These are phyloP conservation scores for Schizosaccharomyces octosporus DNA, from an alignment of 805 yeast species.

Conservation along the genomic window DNA sequence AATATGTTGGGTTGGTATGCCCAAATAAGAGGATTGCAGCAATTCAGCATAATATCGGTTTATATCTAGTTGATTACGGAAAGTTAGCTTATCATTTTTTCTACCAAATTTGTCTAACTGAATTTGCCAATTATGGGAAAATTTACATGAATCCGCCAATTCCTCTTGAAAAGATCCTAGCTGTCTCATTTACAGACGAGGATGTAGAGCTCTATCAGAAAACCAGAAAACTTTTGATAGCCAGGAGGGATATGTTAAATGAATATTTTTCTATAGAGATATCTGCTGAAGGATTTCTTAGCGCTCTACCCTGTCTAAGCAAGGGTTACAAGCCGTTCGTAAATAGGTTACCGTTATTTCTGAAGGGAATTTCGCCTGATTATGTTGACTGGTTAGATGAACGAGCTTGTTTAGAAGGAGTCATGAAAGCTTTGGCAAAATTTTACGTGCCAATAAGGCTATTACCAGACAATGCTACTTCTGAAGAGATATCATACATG, in stretches of 20 bases:
- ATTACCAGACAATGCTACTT: slow-evolving; percentile 8
- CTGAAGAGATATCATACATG: slow-evolving; percentile 10
- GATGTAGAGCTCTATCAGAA: slow-evolving; percentile 6
- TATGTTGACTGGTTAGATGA: slow-evolving; percentile 37
- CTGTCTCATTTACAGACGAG: not conserved
- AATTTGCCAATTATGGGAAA: slow-evolving; percentile 61
- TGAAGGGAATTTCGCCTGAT: slow-evolving; percentile 29
- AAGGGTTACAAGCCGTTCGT: slow-evolving; percentile 38
- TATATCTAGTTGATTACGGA: slow-evolving; percentile 62
- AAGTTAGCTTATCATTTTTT: slow-evolving; percentile 32
- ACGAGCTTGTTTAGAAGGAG: slow-evolving; percentile 36
- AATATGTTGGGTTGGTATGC: slow-evolving; percentile 69
- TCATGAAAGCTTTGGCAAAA: slow-evolving; percentile 43
- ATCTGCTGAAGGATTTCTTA: slow-evolving; percentile 17
- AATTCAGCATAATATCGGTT: slow-evolving; percentile 58
- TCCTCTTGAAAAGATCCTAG: not conserved
- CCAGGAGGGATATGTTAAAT: slow-evolving; percentile 49
- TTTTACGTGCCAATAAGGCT: slow-evolving; percentile 38
- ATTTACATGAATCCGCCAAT: slow-evolving; percentile 6
- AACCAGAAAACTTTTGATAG: slow-evolving; percentile 11
- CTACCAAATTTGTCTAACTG: slow-evolving; percentile 55
- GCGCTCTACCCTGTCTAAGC: slow-evolving; percentile 41
- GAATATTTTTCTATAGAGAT: slow-evolving; percentile 47
- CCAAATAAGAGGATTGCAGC: slow-evolving; percentile 42
- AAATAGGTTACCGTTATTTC: slow-evolving; percentile 38